Evolutionary conservation across 495 filamentous ascomycete species (phyloP).

Genomic region (Aspergillus kassunensis): DNA sequence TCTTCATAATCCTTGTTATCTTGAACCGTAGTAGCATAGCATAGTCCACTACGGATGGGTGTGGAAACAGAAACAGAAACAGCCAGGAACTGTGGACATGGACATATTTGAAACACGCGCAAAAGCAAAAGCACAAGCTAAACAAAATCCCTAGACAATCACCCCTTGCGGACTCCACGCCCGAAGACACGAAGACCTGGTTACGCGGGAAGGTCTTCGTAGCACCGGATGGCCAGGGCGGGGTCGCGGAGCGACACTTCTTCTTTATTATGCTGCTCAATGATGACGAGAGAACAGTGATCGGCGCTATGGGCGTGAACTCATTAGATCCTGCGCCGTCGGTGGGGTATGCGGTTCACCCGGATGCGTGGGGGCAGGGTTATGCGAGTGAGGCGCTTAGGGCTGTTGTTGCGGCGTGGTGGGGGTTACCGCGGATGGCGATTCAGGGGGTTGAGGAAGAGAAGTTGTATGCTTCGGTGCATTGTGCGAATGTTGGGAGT

Average conservation of each 20-base stretch:
- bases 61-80: too few species aligned
- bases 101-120: too few species aligned
- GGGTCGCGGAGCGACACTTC: conserved; percentile 16
- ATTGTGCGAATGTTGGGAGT: background rate
- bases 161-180: conserved; percentile 17
- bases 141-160: conserved; percentile 15
- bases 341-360: conserved; percentile 25
- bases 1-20: background rate
- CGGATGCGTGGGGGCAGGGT: conserved; percentile 1
- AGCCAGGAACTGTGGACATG: too few species aligned
- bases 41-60: too few species aligned
- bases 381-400: background rate
- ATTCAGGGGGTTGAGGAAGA: background rate
- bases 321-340: conserved; percentile 24
- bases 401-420: background rate
- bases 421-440: background rate
- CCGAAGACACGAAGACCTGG: conserved; percentile 19
- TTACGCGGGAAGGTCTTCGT: conserved; percentile 20
- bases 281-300: conserved; percentile 17
- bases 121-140: background rate
- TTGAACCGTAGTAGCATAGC: too few species aligned
- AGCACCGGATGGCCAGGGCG: conserved; percentile 25
- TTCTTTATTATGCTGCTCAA: conserved; percentile 17
- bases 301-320: conserved; percentile 24
- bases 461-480: background rate